Evolutionary conservation across 805 yeast genomes (phyloP).

Genomic region (Lachancea nothofagi): DNA sequence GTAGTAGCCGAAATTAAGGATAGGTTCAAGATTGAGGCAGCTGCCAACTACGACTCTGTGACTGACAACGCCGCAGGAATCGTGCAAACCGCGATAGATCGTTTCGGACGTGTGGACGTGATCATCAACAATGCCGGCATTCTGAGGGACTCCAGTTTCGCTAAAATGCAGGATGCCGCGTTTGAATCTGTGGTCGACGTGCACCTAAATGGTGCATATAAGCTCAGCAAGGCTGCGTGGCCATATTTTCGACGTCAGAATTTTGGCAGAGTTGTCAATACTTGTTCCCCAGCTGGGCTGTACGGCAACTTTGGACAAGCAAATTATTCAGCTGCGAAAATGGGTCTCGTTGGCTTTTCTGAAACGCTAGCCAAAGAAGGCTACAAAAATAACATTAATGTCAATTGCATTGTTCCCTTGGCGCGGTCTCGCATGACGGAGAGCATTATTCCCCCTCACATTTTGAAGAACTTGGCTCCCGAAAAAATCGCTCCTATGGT

Average conservation of each 20-base stretch:
- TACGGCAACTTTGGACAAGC: slow-evolving; percentile 97
- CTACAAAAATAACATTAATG: slow-evolving; percentile 69
- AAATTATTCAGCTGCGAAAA: slow-evolving; percentile 89
- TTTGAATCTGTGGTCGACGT: slow-evolving; percentile 78
- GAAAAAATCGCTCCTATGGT: slow-evolving; percentile 92
- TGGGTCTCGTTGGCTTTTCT: slow-evolving; percentile 84
- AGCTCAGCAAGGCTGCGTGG: slow-evolving; percentile 88
- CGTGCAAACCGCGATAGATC: slow-evolving; percentile 76
- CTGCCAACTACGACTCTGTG: slow-evolving; percentile 90
- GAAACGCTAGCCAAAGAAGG: slow-evolving; percentile 97
- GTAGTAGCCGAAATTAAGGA: slow-evolving; percentile 77
- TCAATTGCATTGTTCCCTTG: slow-evolving; percentile 87
- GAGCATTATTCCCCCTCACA: slow-evolving; percentile 75
- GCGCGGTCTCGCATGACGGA: slow-evolving; percentile 98
- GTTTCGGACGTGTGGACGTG: slow-evolving; percentile 83
- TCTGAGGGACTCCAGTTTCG: slow-evolving; percentile 78
- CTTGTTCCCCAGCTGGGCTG: slow-evolving; percentile 96
- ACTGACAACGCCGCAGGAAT: slow-evolving; percentile 76
- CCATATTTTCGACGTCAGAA: slow-evolving; percentile 76
- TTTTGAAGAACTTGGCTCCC: slow-evolving; percentile 74
- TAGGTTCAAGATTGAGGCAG: slow-evolving; percentile 61
- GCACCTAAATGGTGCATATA: slow-evolving; percentile 85
- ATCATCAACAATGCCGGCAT: slow-evolving; percentile 94
- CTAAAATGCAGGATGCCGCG: slow-evolving; percentile 77
- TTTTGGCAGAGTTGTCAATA: slow-evolving; percentile 84